Percentiles rank a stretch among this genome's conserved stretches.
Evolutionary conservation across 2,329 filamentous ascomycete species (phyloP).

Genomic region (Pseudocercospora eumusae): DNA sequence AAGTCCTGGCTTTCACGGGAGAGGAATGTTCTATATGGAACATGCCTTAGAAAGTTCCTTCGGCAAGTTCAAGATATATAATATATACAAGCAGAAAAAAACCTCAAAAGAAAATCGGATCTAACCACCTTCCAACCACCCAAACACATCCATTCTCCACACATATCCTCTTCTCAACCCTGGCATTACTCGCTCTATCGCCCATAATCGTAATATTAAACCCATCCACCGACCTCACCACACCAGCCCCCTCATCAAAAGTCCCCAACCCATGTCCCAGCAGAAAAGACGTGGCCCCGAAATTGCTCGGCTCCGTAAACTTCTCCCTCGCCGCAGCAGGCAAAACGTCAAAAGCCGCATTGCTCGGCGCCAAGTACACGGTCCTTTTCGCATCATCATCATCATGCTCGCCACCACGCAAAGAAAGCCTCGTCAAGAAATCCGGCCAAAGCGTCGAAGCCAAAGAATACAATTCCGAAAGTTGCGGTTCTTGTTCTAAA

Average conservation of each 20-base stretch:
- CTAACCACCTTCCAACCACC: constrained; percentile 23
- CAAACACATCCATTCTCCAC: constrained; percentile 25
- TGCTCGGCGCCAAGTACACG: constrained; percentile 23
- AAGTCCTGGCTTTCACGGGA: too few relatives aligned
- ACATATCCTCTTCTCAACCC: constrained; percentile 21
- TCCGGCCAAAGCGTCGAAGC: constrained; percentile 10
- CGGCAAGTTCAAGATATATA: too few relatives aligned
- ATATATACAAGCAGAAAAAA: too few relatives aligned
- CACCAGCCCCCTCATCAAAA: neutral
- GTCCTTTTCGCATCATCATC: neutral
- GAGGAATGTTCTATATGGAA: too few relatives aligned
- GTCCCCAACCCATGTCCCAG: constrained; percentile 19
- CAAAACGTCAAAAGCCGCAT: constrained; percentile 20
- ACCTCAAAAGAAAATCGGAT: constrained; percentile 16
- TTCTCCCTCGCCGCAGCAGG: constrained; percentile 12
- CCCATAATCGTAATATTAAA: constrained; percentile 16
- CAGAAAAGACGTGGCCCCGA: constrained; percentile 12
- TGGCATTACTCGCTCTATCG: constrained; percentile 17
- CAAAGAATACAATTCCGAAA: constrained; percentile 13
- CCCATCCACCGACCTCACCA: constrained; percentile 5
- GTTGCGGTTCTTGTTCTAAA: constrained; percentile 5
- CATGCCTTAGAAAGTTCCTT: too few relatives aligned
- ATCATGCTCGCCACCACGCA: too few relatives aligned
- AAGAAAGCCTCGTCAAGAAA: constrained; percentile 19
- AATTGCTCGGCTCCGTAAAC: constrained; percentile 17